Base-by-base conservation (phyloP, 2,329 filamentous ascomycete genomes). In the Sclerotinia sclerotiorum region DNA sequence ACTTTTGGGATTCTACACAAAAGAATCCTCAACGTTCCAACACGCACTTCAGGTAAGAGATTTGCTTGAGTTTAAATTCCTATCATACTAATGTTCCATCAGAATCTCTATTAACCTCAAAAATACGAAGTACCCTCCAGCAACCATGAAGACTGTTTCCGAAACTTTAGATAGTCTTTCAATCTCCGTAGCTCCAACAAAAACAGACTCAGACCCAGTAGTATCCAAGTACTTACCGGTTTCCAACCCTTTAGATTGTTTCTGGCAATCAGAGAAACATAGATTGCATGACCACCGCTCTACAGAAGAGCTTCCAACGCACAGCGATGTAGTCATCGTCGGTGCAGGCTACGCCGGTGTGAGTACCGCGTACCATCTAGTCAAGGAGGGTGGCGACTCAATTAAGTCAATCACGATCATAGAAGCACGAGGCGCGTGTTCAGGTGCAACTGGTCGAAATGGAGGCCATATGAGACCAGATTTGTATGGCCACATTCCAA, bases 381-480 rank as follows among this genome's bases (percentile, higher is more conserved):
- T 79, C 24, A 77, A 75, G 11, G 67, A 60, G 15, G 48, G 85
- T 84, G 82, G 78, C 80, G 0, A 72, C 81, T 44, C 79, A 82
- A 17, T 44, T 5, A 65, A 65, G 8, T 82, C 79, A 21, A 84
- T 93, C 19, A 81, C 93, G 3, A 83, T 93, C 79, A 82, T 94
- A 5, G 91, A 94, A 79, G 91, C 91, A n/a, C 83, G 91, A 72
- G 90, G 93, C 80, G 89, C 88, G 3, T 93, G 90, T 75, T 93
- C 86, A 84, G 91, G 91, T 17, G 91, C 91, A 35, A 94, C 91
- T 1, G 90, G 91, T 24, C 80, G 90, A 75, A 89, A 91, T 76
- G 65, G 66, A 21, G 66, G 66, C 11, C 58, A 68, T 65, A 24
- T 68, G 15, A 63, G 66, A 29, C 60, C 66, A 15, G 66, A 68